These are phyloP conservation scores for Erysiphe pulchra DNA, from an alignment of 2,329 filamentous ascomycete species.

Conservation along the genomic window DNA sequence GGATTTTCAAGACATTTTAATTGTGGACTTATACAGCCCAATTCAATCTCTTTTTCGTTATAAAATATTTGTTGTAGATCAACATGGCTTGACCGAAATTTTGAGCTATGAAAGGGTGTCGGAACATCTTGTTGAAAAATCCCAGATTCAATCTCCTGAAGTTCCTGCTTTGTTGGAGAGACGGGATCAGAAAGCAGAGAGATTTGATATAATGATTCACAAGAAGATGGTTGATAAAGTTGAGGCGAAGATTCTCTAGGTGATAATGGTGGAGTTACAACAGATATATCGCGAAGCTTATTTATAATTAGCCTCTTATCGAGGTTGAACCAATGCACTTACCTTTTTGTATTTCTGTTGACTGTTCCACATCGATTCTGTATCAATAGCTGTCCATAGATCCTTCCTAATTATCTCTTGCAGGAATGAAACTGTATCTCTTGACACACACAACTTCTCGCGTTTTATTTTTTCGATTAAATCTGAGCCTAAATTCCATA, in stretches of 20 bases:
- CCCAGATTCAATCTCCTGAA: conserved; percentile 7
- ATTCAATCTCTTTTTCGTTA: conserved; percentile 16
- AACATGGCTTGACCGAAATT: not conserved
- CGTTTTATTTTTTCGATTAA: conserved; percentile 6
- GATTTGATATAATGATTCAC: conserved; percentile 7
- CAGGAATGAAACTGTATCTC: conserved; percentile 8
- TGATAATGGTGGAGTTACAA: conserved; percentile 12
- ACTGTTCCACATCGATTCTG: conserved; percentile 5
- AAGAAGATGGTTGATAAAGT: conserved; percentile 8
- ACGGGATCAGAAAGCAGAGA: conserved; percentile 7
- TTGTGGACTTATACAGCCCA: conserved; percentile 29
- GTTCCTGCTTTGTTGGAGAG: conserved; percentile 7
- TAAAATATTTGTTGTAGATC: conserved; percentile 6
- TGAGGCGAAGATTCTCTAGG: conserved; percentile 3
- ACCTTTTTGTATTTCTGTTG: conserved; percentile 8
- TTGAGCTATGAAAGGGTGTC: conserved; percentile 4
- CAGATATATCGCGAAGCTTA: conserved; percentile 7
- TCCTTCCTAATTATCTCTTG: conserved; percentile 3
- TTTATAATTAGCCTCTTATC: not conserved
- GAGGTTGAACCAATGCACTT: not conserved
- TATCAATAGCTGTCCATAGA: conserved; percentile 7
- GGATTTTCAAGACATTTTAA: conserved; percentile 3
- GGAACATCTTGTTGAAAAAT: conserved; percentile 11
- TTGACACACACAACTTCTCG: conserved; percentile 10
- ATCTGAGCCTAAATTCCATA: conserved; percentile 4